phyloP scores from a whole-genome alignment of 1,284 basidiomycete genomes.

The Meripilus lineatus region DNA sequence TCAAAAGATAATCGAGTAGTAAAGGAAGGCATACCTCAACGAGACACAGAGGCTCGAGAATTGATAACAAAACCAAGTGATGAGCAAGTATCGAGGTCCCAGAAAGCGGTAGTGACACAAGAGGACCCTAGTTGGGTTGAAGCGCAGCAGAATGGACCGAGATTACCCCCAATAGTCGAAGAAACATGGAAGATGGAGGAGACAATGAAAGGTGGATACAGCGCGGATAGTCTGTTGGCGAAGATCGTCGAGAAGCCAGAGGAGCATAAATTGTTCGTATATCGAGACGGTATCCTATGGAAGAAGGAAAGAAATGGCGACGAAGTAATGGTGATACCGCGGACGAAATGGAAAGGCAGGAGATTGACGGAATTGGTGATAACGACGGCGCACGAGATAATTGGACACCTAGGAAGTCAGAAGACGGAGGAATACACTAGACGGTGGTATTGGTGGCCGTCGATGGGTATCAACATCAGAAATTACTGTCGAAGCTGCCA shows the following conservation, averaged over 20 bases:
- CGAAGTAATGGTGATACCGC: constrained; percentile 20
- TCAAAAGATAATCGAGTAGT: too few species aligned
- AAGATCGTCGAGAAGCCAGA: constrained; percentile 3
- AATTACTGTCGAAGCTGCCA: constrained; percentile 21
- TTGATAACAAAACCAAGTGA: too few species aligned
- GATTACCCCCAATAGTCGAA: too few species aligned
- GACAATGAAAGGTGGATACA: background rate
- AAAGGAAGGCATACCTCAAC: too few species aligned
- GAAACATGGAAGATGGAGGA: background rate
- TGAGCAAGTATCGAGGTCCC: too few species aligned
- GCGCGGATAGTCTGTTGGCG: background rate
- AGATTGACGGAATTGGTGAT: constrained; percentile 18
- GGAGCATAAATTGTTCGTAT: constrained; percentile 4
- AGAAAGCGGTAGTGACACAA: background rate
- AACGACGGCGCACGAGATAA: constrained; percentile 18
- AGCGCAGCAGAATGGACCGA: background rate
- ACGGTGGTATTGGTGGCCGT: constrained; percentile 33
- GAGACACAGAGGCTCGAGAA: too few species aligned
- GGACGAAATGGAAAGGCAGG: constrained; percentile 3
- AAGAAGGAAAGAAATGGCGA: constrained; percentile 11
- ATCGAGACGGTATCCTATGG: constrained; percentile 8
- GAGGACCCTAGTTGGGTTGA: constrained; percentile 3
- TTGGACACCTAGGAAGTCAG: too few species aligned
- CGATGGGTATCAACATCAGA: constrained; percentile 14
- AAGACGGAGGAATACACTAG: too few species aligned